Conservation (phyloP, 805 yeast species). For the Diddensiella caesifluorescens region DNA sequence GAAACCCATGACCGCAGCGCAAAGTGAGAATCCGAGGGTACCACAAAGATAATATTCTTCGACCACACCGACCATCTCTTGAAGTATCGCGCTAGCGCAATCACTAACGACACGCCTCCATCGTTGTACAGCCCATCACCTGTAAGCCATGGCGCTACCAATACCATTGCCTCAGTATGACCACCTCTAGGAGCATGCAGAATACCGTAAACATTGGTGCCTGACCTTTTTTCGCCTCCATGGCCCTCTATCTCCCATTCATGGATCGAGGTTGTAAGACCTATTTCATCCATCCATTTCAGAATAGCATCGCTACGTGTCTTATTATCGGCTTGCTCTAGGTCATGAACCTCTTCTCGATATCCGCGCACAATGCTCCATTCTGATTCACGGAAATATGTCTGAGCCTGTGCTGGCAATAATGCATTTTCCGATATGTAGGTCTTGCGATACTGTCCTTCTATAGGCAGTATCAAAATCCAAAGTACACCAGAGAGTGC, state of each 20-base stretch:
- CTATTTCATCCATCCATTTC: slow-evolving; percentile 63
- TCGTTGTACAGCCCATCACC: slow-evolving; percentile 59
- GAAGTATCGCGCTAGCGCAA: slow-evolving; percentile 75
- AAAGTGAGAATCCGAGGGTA: slow-evolving; percentile 64
- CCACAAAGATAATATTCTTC: slow-evolving; percentile 81
- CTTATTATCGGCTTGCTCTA: slow-evolving; percentile 26
- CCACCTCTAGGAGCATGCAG: slow-evolving; percentile 94
- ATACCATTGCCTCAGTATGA: slow-evolving; percentile 89
- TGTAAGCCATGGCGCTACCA: slow-evolving; percentile 83
- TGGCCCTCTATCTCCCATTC: slow-evolving; percentile 29
- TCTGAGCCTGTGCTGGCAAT: slow-evolving; percentile 92
- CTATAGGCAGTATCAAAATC: slow-evolving; percentile 61
- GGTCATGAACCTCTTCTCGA: slow-evolving; percentile 50
- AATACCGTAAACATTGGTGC: slow-evolving; percentile 64
- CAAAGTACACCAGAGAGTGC: slow-evolving; percentile 44
- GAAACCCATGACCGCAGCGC: slow-evolving; percentile 86
- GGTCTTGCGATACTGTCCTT: slow-evolving; percentile 76
- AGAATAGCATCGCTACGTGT: slow-evolving; percentile 44
- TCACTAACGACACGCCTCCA: slow-evolving; percentile 72
- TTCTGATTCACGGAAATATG: slow-evolving; percentile 87
- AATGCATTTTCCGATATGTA: slow-evolving; percentile 94
- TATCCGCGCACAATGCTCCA: slow-evolving; percentile 90
- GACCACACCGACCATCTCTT: slow-evolving; percentile 91
- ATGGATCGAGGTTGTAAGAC: slow-evolving; percentile 56
- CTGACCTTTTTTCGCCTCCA: slow-evolving; percentile 25